Evolutionary conservation across 257 asterid species (phyloP), one percentile per base, ranked within the genome.

Genomic region (Perilla frutescens): DNA sequence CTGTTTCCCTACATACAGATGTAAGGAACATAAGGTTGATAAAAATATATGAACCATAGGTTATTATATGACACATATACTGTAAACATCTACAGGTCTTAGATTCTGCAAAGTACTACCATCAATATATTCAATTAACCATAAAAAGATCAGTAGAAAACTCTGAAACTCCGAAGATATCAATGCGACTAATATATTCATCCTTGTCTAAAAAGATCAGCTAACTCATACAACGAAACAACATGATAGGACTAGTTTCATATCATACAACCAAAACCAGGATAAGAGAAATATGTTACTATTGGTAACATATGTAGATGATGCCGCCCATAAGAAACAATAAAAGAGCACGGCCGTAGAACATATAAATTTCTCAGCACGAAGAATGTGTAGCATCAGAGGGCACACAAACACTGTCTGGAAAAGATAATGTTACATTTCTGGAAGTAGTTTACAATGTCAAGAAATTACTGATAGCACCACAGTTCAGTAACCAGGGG

Each of bases 1-100:
- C 91, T 90, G 77, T 79, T 83, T 71, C 85, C 98, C 99, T 96
- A 72, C 66, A 65, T 55, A 59, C 63, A 77, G 7, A 57, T 64
- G 56, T 10, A 56, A 71, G 54, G 44, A 45, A 51, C 37, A 58
- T 31, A 54, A 62, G 34, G 60, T 62, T 48, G 11, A 68, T 10
- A 47, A 62, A 65, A 55, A 59, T 39, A 29, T 29, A 31, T 13
- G 20, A 26, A 63, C 20, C 5, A 14, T 15, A 62, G 10, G 20
- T 49, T 51, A n/a, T n/a, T 6, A 45, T 3, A 49, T 11, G 36
- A 32, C 14, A 41, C 7, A 49, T 29, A 47, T 20, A 40, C 36
- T 8, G 51, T 36, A 63, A 49, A 41, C 43, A 60, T 63, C 32
- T 1, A 50, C 29, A 41, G 20, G 29, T 11, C 20, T 20, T 31